These are phyloP conservation scores for Ascochyta lentis DNA, from an alignment of 2,329 filamentous ascomycete genomes.

Conservation along the genomic window DNA sequence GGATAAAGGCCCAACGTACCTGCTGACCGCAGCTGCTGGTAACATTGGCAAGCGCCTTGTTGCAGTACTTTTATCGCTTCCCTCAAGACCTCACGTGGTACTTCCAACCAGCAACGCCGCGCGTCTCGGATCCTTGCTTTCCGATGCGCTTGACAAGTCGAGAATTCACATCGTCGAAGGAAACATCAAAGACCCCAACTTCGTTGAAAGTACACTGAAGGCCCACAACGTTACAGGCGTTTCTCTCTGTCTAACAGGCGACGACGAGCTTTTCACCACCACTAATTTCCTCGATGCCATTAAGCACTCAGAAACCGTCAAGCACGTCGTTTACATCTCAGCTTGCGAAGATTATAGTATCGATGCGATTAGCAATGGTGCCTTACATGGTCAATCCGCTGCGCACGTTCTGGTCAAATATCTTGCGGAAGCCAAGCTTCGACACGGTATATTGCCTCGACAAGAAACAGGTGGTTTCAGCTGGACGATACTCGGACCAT, in stretches of 20 bases:
- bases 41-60: too few species aligned
- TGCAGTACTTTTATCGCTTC: too few species aligned
- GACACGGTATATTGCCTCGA: not conserved
- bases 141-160: too few species aligned
- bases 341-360: not conserved
- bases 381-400: not conserved
- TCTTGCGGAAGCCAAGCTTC: not conserved
- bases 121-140: too few species aligned
- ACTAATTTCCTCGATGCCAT: not conserved
- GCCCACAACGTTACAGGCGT: not conserved
- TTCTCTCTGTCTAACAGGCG: not conserved
- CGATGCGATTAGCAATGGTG: not conserved
- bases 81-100: too few species aligned
- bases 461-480: not conserved
- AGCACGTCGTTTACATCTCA: conserved; percentile 2
- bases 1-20: too few species aligned
- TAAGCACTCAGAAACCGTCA: not conserved
- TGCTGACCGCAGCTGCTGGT: too few species aligned
- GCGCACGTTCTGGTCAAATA: not conserved
- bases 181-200: too few species aligned
- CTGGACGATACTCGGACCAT: not conserved
- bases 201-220: too few species aligned
- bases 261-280: not conserved
- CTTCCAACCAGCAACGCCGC: too few species aligned
- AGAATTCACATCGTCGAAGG: too few species aligned